Evolutionary conservation across 179 eudicot genomes (phyloP).

Genomic region (Patellifolia procumbens): DNA sequence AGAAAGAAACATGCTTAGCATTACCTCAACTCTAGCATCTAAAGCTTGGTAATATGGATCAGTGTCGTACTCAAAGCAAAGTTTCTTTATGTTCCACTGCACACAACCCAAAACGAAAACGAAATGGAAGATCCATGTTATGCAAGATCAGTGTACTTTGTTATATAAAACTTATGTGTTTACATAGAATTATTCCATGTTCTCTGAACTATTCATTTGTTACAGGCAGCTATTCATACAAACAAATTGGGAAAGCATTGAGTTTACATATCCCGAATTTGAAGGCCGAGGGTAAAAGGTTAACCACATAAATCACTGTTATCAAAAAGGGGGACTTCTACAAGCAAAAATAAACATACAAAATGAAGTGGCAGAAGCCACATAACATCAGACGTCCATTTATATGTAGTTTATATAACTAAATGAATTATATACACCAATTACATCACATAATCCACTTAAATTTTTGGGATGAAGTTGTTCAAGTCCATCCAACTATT

Average conservation of each 20-base stretch:
- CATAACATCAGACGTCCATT: too few species aligned
- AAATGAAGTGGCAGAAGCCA: too few species aligned
- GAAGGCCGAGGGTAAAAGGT: too few species aligned
- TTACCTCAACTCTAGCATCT: conserved; percentile 70
- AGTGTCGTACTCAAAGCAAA: conserved; percentile 84
- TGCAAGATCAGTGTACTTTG: not conserved
- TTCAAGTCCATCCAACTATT: too few species aligned
- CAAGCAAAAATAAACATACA: too few species aligned
- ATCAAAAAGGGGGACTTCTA: too few species aligned
- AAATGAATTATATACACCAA: too few species aligned
- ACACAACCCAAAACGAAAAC: conserved; percentile 11
- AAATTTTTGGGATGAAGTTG: too few species aligned
- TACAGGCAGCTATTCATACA: not conserved
- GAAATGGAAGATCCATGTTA: not conserved
- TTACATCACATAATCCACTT: too few species aligned
- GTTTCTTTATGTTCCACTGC: conserved; percentile 86
- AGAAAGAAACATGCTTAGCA: not conserved
- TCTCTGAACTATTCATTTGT: not conserved
- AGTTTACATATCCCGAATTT: too few species aligned
- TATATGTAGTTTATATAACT: too few species aligned
- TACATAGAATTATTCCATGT: not conserved
- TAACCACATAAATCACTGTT: too few species aligned
- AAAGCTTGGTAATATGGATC: conserved; percentile 91
- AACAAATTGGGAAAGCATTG: not conserved
- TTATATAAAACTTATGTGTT: not conserved